These are phyloP conservation scores for Hsuehochloa calcarea DNA, from an alignment of 176 grass and related monocot species.

Conservation along the genomic window DNA sequence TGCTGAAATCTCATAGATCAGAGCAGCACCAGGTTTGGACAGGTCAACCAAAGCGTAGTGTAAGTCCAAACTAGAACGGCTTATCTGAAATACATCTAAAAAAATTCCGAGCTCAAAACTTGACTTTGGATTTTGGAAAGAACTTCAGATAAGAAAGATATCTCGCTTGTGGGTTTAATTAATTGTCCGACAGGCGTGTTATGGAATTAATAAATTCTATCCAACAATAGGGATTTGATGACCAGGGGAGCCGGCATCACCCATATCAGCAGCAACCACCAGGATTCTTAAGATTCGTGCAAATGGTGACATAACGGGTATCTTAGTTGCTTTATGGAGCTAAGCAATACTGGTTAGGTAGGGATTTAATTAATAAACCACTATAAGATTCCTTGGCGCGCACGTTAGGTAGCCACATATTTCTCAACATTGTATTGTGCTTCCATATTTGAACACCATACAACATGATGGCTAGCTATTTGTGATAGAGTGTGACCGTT, in stretches of 20 bases:
- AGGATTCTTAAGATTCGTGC: neutral
- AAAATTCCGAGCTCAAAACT: neutral
- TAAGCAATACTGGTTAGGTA: neutral
- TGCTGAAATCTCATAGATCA: constrained; percentile 1
- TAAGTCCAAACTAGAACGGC: neutral
- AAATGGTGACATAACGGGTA: neutral
- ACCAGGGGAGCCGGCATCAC: neutral
- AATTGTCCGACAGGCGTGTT: neutral
- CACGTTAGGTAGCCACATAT: neutral
- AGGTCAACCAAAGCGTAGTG: neutral
- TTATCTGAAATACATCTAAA: neutral
- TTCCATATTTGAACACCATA: neutral
- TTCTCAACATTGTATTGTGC: neutral
- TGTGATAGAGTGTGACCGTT: neutral
- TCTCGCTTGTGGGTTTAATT: neutral
- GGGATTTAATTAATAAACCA: neutral
- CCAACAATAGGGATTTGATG: neutral
- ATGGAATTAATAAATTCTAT: constrained; percentile 20
- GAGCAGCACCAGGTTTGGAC: neutral
- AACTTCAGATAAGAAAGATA: neutral
- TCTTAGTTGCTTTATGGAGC: neutral
- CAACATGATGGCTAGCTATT: neutral
- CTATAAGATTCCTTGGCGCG: neutral
- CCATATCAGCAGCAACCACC: neutral
- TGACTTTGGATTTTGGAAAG: neutral